These are phyloP conservation scores for Panicum miliaceum DNA, from an alignment of 176 grass and related monocot genomes.

Conservation along the genomic window DNA sequence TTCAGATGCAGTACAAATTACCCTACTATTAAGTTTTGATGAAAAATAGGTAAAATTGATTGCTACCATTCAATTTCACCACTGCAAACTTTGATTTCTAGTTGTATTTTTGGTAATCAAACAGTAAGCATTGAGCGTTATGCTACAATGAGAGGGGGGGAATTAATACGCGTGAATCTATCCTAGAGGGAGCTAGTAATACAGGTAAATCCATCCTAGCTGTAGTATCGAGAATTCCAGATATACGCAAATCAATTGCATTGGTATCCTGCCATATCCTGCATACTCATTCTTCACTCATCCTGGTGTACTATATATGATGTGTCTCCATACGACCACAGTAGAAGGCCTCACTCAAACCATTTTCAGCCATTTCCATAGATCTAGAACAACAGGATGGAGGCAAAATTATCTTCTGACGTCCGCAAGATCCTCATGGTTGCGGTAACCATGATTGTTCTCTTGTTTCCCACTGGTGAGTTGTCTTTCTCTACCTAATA, in stretches of 20 bases:
- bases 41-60: too few relatives aligned
- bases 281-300: background rate
- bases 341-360: background rate
- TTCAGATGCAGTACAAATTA: too few relatives aligned
- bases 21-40: too few relatives aligned
- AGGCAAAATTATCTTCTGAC: background rate
- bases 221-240: background rate
- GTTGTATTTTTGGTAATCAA: too few relatives aligned
- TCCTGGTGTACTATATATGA: background rate
- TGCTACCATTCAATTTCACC: too few relatives aligned
- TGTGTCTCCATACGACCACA: background rate
- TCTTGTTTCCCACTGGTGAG: background rate
- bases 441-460: background rate
- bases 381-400: constrained; percentile 1
- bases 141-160: too few relatives aligned
- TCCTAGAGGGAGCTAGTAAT: too few relatives aligned
- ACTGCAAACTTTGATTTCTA: too few relatives aligned
- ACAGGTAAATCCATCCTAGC: too few relatives aligned
- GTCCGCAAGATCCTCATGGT: background rate
- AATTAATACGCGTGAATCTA: too few relatives aligned
- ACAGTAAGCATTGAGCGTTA: too few relatives aligned
- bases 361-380: background rate
- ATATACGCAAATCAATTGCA: background rate
- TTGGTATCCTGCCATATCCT: background rate
- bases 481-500: background rate